Base-by-base conservation (phyloP, 768 basidiomycete genomes). In the Termitomyces sp. region DNA sequence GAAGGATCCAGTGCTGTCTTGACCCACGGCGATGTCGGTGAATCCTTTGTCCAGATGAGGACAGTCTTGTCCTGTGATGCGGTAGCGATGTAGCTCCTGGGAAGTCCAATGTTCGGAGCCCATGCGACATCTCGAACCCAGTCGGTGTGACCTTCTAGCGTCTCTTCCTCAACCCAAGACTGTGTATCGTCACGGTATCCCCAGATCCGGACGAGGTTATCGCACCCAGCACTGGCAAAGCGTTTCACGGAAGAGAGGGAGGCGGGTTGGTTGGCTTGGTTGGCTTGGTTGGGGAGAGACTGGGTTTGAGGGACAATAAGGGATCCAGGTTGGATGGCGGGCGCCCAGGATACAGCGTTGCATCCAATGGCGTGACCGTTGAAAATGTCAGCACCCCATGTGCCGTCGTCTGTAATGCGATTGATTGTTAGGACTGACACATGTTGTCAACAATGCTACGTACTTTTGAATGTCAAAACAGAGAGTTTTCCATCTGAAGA, bases 51-150 rank as follows among this genome's bases (percentile, higher is more conserved):
- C 93, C 94, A 95, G 59, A 96, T 89, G 38, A 92, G 74, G 1
- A 95, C 94, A 0, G 89, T 91, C 69, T 86, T 89, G 68, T 96
- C 93, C 76, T 98, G 95, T 0, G 92, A 94, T 0, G 94, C 94
- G 2, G 94, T 95, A 6, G 97, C 97, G 58, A 99, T 92, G 71
- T 98, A 98, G 66, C 87, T 89, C 58, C 94, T 82, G 0, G 96
- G 93, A 15, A 98, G 78, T 0, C 97, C 97, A 58, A 98, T 95
- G 61, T 93, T 97, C 0, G 97, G 96, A 1, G 95, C 95, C 94
- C 95, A 98, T 0, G 96, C 92, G n/a, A 98, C 95, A 67, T 98
- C 96, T 44, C 96, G 81, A 20, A 99, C 95, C 96, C 96, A 99
- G 70, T 99, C 96, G 0, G 88, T 82, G 70, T 99, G 96, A 0